A percentile compares a stretch with the other conserved stretches of the same genome.
Evolutionary conservation across 768 basidiomycete species (phyloP).

Genomic region (Pleurotus salmoneostramineus): DNA sequence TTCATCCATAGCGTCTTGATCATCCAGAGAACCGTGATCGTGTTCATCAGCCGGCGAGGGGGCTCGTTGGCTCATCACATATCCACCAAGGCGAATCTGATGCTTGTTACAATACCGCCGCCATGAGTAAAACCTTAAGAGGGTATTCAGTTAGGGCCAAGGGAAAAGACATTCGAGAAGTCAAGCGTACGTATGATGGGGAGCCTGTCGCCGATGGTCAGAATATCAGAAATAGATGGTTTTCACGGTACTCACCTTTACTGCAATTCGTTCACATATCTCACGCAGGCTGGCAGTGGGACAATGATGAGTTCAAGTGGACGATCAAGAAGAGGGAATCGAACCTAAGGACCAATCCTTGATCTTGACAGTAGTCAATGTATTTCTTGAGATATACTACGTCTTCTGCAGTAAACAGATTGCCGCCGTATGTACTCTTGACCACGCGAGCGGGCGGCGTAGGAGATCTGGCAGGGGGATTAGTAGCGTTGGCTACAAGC

Average conservation of each 20-base stretch:
- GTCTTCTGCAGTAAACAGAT: conserved; percentile 83
- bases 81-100: conserved; percentile 85
- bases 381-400: conserved; percentile 82
- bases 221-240: background rate
- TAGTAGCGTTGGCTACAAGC: conserved; percentile 57
- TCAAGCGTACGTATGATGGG: conserved; percentile 75
- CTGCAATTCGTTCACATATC: conserved; percentile 83
- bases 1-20: conserved; percentile 31
- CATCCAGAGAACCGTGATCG: conserved; percentile 31
- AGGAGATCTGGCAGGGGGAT: conserved; percentile 73
- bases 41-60: conserved; percentile 39
- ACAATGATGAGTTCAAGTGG: background rate
- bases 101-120: conserved; percentile 91
- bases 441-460: conserved; percentile 81
- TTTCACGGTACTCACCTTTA: conserved; percentile 56
- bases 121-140: conserved; percentile 80
- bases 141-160: background rate
- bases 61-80: conserved; percentile 65
- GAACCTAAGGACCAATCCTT: conserved; percentile 78
- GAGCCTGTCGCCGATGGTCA: conserved; percentile 45
- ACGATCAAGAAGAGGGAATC: conserved; percentile 5
- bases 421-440: conserved; percentile 88
- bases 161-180: background rate
- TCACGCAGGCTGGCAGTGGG: conserved; percentile 54
- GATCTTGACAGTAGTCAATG: conserved; percentile 88